Evolutionary conservation across 2,329 filamentous ascomycete species (phyloP).

Genomic region (Pezicula radicicola): DNA sequence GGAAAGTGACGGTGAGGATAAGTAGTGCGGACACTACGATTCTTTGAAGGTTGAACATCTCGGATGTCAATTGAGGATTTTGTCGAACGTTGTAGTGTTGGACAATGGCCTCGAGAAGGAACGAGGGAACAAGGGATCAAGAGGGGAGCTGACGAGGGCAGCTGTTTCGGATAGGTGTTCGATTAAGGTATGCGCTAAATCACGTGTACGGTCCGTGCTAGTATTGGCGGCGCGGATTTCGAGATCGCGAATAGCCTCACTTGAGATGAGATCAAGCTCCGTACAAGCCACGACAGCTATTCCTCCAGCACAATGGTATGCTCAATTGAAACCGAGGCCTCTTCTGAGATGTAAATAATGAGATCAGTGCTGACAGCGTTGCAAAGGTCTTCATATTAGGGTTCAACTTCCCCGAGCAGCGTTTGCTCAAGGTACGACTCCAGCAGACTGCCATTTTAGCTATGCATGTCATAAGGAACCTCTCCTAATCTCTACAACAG

Average conservation of each 20-base stretch:
- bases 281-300: neutral
- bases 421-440: constrained; percentile 72
- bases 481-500: constrained; percentile 31
- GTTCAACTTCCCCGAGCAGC: constrained; percentile 78
- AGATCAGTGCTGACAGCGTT: constrained; percentile 5
- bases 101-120: constrained; percentile 2
- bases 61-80: constrained; percentile 31
- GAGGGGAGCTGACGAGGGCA: constrained; percentile 5
- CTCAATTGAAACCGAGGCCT: neutral
- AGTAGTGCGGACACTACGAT: constrained; percentile 70
- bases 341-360: neutral
- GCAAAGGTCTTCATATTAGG: constrained; percentile 73
- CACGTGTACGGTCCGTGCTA: neutral
- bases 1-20: constrained; percentile 70
- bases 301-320: constrained; percentile 21
- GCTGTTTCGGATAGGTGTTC: constrained; percentile 26
- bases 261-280: neutral
- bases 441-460: neutral
- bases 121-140: constrained; percentile 6
- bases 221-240: neutral
- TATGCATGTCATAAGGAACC: constrained; percentile 1
- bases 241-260: constrained; percentile 1
- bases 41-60: constrained; percentile 73
- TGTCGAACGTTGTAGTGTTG: constrained; percentile 7
- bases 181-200: constrained; percentile 13